phyloP scores from a whole-genome alignment of 768 basidiomycete species.

The Pulveroboletus frians region DNA sequence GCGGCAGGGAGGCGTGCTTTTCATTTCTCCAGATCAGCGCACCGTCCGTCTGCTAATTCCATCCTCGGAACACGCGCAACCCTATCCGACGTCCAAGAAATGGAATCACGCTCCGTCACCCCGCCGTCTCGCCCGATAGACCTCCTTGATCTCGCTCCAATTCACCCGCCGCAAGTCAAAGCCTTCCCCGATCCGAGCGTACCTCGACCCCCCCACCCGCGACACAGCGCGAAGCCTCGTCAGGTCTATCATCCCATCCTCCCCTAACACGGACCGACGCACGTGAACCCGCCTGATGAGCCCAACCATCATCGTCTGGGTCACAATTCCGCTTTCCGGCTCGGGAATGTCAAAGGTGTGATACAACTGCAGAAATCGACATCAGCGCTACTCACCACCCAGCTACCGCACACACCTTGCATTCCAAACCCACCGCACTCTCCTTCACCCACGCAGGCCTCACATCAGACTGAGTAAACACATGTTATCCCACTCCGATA shows the following conservation, averaged over 20 bases:
- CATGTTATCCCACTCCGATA: neutral
- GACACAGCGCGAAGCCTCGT: constrained; percentile 45
- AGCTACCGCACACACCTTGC: constrained; percentile 42
- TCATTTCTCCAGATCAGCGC: constrained; percentile 30
- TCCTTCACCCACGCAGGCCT: constrained; percentile 51
- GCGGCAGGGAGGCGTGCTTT: constrained; percentile 22
- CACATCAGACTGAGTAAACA: constrained; percentile 38
- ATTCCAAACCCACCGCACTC: constrained; percentile 57
- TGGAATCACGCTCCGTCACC: constrained; percentile 15
- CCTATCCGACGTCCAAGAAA: constrained; percentile 14
- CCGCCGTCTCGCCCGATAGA: neutral
- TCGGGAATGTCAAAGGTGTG: constrained; percentile 45
- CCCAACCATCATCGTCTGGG: constrained; percentile 47
- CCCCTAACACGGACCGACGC: constrained; percentile 43
- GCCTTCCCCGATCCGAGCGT: constrained; percentile 43
- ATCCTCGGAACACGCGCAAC: constrained; percentile 15
- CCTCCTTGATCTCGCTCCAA: constrained; percentile 30
- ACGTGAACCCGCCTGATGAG: constrained; percentile 51
- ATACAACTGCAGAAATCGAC: constrained; percentile 38
- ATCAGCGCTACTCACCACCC: constrained; percentile 7
- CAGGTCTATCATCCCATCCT: constrained; percentile 41
- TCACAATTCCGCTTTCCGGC: constrained; percentile 33
- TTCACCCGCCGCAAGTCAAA: constrained; percentile 42
- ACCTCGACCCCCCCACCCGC: constrained; percentile 47
- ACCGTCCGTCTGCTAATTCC: constrained; percentile 16